These are phyloP conservation scores for Colletotrichum zoysiae DNA, from an alignment of 2,329 filamentous ascomycete genomes.

Conservation along the genomic window DNA sequence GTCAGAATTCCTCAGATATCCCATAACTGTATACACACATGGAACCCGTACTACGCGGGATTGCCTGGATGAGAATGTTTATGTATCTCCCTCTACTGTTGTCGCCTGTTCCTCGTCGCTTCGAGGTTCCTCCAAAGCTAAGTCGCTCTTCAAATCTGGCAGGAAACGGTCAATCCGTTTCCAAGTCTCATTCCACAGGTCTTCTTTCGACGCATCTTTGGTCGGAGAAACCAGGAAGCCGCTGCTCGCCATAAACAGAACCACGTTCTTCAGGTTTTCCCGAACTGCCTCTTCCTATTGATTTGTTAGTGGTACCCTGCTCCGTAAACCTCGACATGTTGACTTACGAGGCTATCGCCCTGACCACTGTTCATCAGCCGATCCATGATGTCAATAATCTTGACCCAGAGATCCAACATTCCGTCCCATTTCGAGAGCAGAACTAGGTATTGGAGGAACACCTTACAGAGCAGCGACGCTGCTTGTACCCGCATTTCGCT, in stretches of 20 bases:
- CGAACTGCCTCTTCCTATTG: constrained; percentile 90
- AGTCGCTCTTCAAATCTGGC: constrained; percentile 69
- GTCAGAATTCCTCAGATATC: background rate
- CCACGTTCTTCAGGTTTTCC: constrained; percentile 94
- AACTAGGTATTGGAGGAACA: constrained; percentile 94
- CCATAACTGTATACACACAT: background rate
- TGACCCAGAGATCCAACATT: constrained; percentile 91
- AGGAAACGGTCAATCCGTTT: constrained; percentile 75
- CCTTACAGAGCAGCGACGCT: constrained; percentile 91
- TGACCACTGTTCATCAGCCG: constrained; percentile 96
- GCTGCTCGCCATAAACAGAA: constrained; percentile 93
- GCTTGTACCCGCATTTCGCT: constrained; percentile 93
- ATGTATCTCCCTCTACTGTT: constrained; percentile 7
- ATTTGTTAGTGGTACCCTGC: constrained; percentile 12
- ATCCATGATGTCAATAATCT: constrained; percentile 94
- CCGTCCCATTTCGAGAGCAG: constrained; percentile 87
- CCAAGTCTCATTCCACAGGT: constrained; percentile 73
- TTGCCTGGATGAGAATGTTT: background rate
- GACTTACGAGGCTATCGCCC: constrained; percentile 84
- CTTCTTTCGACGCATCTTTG: constrained; percentile 66
- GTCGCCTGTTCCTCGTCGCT: background rate
- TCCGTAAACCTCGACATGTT: constrained; percentile 8
- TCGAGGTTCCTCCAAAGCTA: constrained; percentile 63
- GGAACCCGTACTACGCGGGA: background rate
- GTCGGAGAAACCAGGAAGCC: constrained; percentile 83